These are phyloP conservation scores for Clathrospora elynae DNA, from an alignment of 2,329 filamentous ascomycete species.

Conservation along the genomic window DNA sequence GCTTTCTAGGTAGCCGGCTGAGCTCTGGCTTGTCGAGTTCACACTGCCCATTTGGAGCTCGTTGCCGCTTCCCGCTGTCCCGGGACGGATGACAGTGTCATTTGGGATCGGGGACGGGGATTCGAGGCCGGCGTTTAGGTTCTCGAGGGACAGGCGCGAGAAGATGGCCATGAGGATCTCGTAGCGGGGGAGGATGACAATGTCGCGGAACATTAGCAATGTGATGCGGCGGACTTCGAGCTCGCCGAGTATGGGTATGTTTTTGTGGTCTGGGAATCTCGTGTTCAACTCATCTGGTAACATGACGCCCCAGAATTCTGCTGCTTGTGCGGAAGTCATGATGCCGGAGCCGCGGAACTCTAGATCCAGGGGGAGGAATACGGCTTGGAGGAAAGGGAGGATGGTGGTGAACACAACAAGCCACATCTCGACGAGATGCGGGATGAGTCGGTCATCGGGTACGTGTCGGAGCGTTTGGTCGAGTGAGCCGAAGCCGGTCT, in stretches of 20 bases:
- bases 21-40: conserved; percentile 66
- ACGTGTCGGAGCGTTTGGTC: conserved; percentile 81
- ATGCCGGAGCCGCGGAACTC: conserved; percentile 90
- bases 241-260: conserved; percentile 56
- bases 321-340: conserved; percentile 76
- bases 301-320: conserved; percentile 86
- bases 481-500: conserved; percentile 82
- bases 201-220: conserved; percentile 84
- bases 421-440: conserved; percentile 91
- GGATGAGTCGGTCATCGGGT: conserved; percentile 86
- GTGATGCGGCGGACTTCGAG: conserved; percentile 90
- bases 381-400: conserved; percentile 90
- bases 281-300: conserved; percentile 56
- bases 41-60: conserved; percentile 66
- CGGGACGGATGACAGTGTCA: conserved; percentile 28
- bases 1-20: conserved; percentile 76
- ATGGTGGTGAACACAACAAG: conserved; percentile 89
- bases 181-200: conserved; percentile 84
- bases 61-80: conserved; percentile 38
- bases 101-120: conserved; percentile 34
- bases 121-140: conserved; percentile 57
- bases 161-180: conserved; percentile 89
- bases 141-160: conserved; percentile 85
- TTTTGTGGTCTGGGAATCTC: conserved; percentile 49
- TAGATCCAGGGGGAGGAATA: conserved; percentile 89